phyloP scores from a whole-genome alignment of 805 yeast genomes.

The Lachancea waltii region DNA sequence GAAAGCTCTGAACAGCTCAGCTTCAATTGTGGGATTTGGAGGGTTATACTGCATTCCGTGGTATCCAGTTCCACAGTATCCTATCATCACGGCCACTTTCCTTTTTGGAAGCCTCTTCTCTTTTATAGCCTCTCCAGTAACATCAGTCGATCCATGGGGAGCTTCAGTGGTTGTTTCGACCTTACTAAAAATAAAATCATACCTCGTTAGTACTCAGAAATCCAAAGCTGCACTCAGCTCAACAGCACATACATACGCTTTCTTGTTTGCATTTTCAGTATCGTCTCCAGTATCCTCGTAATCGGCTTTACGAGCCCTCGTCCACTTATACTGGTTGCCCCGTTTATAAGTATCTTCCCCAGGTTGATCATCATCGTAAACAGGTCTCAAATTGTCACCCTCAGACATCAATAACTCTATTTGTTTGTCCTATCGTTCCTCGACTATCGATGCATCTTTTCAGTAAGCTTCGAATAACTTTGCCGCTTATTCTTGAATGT shows the following conservation, averaged over 20 bases:
- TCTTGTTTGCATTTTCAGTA: slow-evolving; percentile 16
- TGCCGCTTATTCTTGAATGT: too few species aligned
- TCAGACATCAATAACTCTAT: slow-evolving; percentile 3
- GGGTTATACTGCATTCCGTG: slow-evolving; percentile 95
- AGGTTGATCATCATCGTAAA: slow-evolving; percentile 33
- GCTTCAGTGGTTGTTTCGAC: slow-evolving; percentile 30
- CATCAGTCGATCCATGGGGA: too few species aligned
- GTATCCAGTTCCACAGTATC: slow-evolving; percentile 95
- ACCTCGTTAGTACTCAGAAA: neutral
- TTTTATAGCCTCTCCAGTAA: slow-evolving; percentile 49
- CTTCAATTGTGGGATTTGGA: slow-evolving; percentile 83
- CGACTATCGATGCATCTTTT: too few species aligned
- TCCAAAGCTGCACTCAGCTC: neutral
- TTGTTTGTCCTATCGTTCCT: too few species aligned
- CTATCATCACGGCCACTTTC: slow-evolving; percentile 84
- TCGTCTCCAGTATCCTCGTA: slow-evolving; percentile 14
- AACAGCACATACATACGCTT: slow-evolving; percentile 22
- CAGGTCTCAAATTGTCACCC: slow-evolving; percentile 22
- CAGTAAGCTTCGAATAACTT: too few species aligned
- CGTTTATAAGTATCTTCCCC: slow-evolving; percentile 37
- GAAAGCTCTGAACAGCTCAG: slow-evolving; percentile 77
- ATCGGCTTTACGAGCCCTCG: slow-evolving; percentile 28
- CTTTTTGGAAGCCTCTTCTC: slow-evolving; percentile 71
- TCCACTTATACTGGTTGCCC: slow-evolving; percentile 36
- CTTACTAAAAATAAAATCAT: slow-evolving; percentile 10